These are phyloP conservation scores for Tillandsia leiboldiana DNA, from an alignment of 176 grass and related monocot genomes.

Conservation along the genomic window DNA sequence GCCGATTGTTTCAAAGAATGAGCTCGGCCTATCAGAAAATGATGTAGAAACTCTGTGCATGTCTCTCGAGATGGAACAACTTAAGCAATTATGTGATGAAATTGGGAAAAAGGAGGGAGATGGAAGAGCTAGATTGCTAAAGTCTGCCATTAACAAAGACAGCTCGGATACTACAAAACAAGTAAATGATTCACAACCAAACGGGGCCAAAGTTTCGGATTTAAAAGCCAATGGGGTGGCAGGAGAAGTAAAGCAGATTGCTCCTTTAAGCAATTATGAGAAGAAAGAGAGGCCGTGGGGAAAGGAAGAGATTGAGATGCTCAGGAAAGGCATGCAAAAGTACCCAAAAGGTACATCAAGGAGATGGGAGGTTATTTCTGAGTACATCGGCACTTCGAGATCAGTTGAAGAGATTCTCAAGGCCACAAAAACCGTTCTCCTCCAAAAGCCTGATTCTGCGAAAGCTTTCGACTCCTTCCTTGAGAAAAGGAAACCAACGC, in stretches of 20 bases:
- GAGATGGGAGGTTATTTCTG: slow-evolving; percentile 94
- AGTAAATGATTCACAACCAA: slow-evolving; percentile 32
- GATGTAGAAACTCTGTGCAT: slow-evolving; percentile 65
- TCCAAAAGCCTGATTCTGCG: slow-evolving; percentile 86
- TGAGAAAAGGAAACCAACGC: slow-evolving; percentile 82
- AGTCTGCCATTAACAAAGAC: slow-evolving; percentile 35
- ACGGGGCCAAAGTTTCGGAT: neutral
- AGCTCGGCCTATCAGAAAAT: slow-evolving; percentile 48
- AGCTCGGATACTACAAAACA: slow-evolving; percentile 23
- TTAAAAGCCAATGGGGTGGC: neutral
- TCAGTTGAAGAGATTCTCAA: slow-evolving; percentile 96
- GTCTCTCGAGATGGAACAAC: slow-evolving; percentile 50
- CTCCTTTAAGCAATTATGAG: slow-evolving; percentile 36
- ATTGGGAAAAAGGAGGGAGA: slow-evolving; percentile 54
- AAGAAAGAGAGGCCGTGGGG: slow-evolving; percentile 85
- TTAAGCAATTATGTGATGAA: slow-evolving; percentile 57
- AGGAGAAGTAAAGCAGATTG: slow-evolving; percentile 16
- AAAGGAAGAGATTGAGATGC: slow-evolving; percentile 91
- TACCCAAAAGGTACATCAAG: slow-evolving; percentile 81
- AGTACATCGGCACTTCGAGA: slow-evolving; percentile 75
- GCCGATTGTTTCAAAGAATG: slow-evolving; percentile 24
- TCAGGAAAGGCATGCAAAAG: slow-evolving; percentile 93
- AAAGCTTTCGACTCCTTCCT: slow-evolving; percentile 98
- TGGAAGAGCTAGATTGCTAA: slow-evolving; percentile 49
- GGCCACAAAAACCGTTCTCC: slow-evolving; percentile 81